These are phyloP conservation scores for Urostyla sp. DNA, from an alignment of 73 alveolate genomes.

Conservation along the genomic window DNA sequence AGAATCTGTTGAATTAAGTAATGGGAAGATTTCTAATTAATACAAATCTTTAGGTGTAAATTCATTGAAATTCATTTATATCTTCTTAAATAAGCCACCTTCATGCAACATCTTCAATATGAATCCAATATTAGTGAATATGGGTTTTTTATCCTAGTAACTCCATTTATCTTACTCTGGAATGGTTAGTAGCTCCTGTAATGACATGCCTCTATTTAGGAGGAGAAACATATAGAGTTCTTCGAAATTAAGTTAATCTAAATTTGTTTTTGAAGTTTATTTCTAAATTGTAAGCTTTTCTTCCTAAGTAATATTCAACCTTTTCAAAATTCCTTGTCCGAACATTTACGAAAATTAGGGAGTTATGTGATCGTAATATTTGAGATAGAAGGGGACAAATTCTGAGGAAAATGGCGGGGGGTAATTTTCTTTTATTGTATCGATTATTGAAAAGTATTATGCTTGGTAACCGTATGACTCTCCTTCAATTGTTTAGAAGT, in stretches of 20 bases:
- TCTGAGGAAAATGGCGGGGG: conserved; percentile 46
- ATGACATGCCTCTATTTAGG: conserved; percentile 36
- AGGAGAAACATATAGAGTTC: too few species aligned
- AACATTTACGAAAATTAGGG: too few species aligned
- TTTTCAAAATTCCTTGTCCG: too few species aligned
- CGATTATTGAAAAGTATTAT: conserved; percentile 54
- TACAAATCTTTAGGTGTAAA: conserved; percentile 69
- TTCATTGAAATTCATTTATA: conserved; percentile 59
- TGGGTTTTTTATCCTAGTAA: conserved; percentile 50
- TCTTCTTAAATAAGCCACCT: conserved; percentile 68
- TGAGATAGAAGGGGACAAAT: conserved; percentile 40
- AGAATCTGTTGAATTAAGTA: background rate
- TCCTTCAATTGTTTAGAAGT: conserved; percentile 62
- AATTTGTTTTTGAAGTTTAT: too few species aligned
- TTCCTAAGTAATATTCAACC: too few species aligned
- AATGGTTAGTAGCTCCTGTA: conserved; percentile 58
- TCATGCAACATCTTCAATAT: conserved; percentile 59
- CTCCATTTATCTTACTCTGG: conserved; percentile 67
- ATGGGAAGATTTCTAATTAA: conserved; percentile 59
- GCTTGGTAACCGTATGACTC: conserved; percentile 65
- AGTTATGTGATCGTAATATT: conserved; percentile 11
- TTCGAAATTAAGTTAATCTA: too few species aligned
- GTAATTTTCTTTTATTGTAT: conserved; percentile 56
- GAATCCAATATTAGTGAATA: conserved; percentile 3
- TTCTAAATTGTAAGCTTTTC: too few species aligned